Percentiles rank a stretch among this genome's conserved stretches.
Evolutionary conservation across 1,284 basidiomycete species (phyloP).

Genomic region (Moesziomyces parantarcticus): DNA sequence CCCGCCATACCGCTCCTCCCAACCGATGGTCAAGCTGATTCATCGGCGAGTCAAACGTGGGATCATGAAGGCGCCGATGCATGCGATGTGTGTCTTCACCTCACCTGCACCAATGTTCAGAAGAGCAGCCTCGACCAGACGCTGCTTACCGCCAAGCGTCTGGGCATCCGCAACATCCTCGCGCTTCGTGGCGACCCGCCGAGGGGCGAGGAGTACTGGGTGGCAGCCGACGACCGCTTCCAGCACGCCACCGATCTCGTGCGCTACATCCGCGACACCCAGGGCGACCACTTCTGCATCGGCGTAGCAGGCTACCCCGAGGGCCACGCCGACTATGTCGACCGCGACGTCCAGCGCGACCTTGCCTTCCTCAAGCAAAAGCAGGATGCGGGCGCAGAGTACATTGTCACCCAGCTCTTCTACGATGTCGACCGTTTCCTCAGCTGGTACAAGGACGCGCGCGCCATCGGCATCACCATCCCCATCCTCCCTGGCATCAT

Average conservation of each 20-base stretch:
- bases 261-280: constrained; percentile 86
- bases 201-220: constrained; percentile 90
- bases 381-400: constrained; percentile 93
- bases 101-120: constrained; percentile 96
- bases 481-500: constrained; percentile 96
- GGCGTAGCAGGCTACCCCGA: constrained; percentile 95
- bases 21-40: constrained; percentile 12
- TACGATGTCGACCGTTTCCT: constrained; percentile 80
- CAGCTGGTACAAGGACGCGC: constrained; percentile 51
- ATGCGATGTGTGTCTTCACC: constrained; percentile 88
- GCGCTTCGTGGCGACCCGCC: constrained; percentile 90
- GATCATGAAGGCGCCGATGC: constrained; percentile 75
- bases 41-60: constrained; percentile 7
- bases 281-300: constrained; percentile 87
- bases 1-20: constrained; percentile 24
- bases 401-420: constrained; percentile 96
- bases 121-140: constrained; percentile 79
- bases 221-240: constrained; percentile 85
- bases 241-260: constrained; percentile 90
- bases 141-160: constrained; percentile 81
- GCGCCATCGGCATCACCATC: constrained; percentile 79
- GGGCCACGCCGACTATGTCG: constrained; percentile 77
- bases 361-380: constrained; percentile 84
- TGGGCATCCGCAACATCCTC: constrained; percentile 89
- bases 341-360: constrained; percentile 75